Percentiles rank a stretch among this genome's conserved stretches.
These are phyloP conservation scores for Sclerospora graminicola DNA, from an alignment of 352 stramenopile genomes.

Conservation along the genomic window DNA sequence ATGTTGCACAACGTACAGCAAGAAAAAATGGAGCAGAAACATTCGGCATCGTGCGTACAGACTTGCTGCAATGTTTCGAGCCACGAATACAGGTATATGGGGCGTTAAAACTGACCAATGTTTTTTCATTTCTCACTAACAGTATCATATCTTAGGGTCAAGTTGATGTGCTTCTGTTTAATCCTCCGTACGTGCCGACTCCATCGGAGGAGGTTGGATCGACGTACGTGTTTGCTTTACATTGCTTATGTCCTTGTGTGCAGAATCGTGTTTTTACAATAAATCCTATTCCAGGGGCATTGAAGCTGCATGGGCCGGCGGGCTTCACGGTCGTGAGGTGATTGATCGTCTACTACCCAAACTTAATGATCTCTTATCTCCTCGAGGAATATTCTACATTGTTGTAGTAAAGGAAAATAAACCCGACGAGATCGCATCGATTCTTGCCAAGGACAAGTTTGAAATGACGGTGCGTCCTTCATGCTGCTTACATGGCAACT, in stretches of 20 bases:
- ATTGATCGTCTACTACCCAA: slow-evolving; percentile 92
- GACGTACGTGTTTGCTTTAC: slow-evolving; percentile 33
- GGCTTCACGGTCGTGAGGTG: slow-evolving; percentile 88
- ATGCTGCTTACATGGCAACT: neutral
- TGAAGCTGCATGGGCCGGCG: slow-evolving; percentile 94
- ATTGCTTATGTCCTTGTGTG: no score
- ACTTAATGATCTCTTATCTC: slow-evolving; percentile 78
- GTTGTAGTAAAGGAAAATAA: slow-evolving; percentile 97
- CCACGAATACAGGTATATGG: slow-evolving; percentile 33
- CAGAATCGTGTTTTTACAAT: no score
- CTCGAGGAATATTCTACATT: slow-evolving; percentile 91
- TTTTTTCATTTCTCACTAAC: neutral
- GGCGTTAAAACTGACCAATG: neutral
- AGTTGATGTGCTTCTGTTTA: slow-evolving; percentile 96
- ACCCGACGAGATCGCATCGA: slow-evolving; percentile 86
- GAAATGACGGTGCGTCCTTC: slow-evolving; percentile 38
- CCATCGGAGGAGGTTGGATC: slow-evolving; percentile 91
- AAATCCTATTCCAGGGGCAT: slow-evolving; percentile 87
- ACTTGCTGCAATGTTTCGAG: slow-evolving; percentile 68
- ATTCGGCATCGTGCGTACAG: slow-evolving; percentile 78
- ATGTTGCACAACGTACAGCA: slow-evolving; percentile 77
- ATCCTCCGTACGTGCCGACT: slow-evolving; percentile 97
- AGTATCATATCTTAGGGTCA: slow-evolving; percentile 15
- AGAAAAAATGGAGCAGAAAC: slow-evolving; percentile 61
- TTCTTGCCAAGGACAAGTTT: slow-evolving; percentile 59